Evolutionary conservation across 306 rosid genomes (phyloP).

Genomic region (Psophocarpus tetragonolobus): DNA sequence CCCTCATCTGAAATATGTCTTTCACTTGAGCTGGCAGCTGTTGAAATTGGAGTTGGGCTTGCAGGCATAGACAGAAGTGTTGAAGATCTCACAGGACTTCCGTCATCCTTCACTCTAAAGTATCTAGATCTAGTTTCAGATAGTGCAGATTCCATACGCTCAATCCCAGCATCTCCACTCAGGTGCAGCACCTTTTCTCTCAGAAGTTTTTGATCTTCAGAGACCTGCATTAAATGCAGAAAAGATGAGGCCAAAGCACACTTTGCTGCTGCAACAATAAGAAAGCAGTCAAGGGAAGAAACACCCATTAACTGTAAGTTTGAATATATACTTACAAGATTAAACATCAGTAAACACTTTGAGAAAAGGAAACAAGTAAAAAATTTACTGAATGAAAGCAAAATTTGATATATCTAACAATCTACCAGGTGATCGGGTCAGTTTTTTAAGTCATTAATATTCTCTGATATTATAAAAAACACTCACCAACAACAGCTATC

Average conservation of each 20-base stretch:
- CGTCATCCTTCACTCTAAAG: conserved; percentile 56
- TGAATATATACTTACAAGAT: neutral
- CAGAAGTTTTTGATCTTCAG: conserved; percentile 75
- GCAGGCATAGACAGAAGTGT: conserved; percentile 43
- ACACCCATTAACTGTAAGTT: neutral
- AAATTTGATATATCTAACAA: conserved; percentile 3
- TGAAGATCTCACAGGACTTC: conserved; percentile 49
- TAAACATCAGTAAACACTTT: neutral
- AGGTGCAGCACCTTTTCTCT: conserved; percentile 83
- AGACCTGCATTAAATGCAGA: conserved; percentile 52
- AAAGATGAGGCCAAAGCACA: conserved; percentile 13
- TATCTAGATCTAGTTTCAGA: conserved; percentile 82
- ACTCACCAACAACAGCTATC: neutral
- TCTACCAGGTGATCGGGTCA: neutral
- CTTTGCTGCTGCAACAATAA: conserved; percentile 9
- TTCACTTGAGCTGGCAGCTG: conserved; percentile 46
- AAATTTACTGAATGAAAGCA: neutral
- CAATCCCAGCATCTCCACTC: conserved; percentile 89
- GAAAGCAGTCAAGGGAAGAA: conserved; percentile 23
- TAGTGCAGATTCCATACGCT: conserved; percentile 78
- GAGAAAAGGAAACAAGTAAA: neutral
- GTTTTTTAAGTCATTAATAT: conserved; percentile 11
- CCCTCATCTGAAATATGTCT: conserved; percentile 37
- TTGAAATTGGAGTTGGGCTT: conserved; percentile 39
- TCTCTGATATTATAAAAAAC: neutral